Percentiles rank a stretch among this genome's conserved stretches.
phyloP scores from a whole-genome alignment of 1,139 yeast species.

The Kodamaea alishanica region DNA sequence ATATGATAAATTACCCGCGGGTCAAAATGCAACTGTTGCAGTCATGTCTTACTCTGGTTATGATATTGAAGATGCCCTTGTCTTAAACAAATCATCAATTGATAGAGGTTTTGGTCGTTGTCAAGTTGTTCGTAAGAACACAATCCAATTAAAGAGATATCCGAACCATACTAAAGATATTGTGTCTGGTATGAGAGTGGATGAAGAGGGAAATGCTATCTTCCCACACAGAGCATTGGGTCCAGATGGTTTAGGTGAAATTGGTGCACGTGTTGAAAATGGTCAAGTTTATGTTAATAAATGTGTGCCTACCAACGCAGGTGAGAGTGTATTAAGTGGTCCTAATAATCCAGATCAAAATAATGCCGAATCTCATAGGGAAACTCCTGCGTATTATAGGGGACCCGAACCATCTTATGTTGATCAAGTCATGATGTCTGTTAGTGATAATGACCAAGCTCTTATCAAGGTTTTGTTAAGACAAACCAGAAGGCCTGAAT shows the following conservation, averaged over 20 bases:
- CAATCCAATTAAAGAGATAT: slow-evolving; percentile 82
- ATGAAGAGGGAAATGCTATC: slow-evolving; percentile 73
- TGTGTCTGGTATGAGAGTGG: slow-evolving; percentile 85
- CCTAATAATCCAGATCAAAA: slow-evolving; percentile 23
- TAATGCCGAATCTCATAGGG: slow-evolving; percentile 64
- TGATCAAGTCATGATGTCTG: slow-evolving; percentile 97
- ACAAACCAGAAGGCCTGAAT: slow-evolving; percentile 96
- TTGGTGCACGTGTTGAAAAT: slow-evolving; percentile 83
- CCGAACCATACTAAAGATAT: slow-evolving; percentile 93
- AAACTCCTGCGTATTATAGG: slow-evolving; percentile 85
- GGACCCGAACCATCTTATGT: slow-evolving; percentile 95
- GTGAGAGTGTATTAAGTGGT: slow-evolving; percentile 62
- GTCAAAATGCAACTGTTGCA: slow-evolving; percentile 98
- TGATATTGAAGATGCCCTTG: slow-evolving; percentile 98
- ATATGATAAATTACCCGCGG: slow-evolving; percentile 96
- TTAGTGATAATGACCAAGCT: slow-evolving; percentile 92
- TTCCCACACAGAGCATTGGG: slow-evolving; percentile 86
- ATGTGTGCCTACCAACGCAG: slow-evolving; percentile 83
- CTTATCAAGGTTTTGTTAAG: slow-evolving; percentile 85
- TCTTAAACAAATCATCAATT: slow-evolving; percentile 83
- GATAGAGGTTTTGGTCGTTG: slow-evolving; percentile 98
- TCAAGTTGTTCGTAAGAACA: slow-evolving; percentile 92
- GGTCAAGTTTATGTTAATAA: slow-evolving; percentile 95
- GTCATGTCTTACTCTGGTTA: slow-evolving; percentile 99
- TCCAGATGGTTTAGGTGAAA: slow-evolving; percentile 95